A percentile compares a stretch with the other conserved stretches of the same genome.
Conservation (phyloP, 2,329 filamentous ascomycete genomes). For the Aphanocladium album region DNA sequence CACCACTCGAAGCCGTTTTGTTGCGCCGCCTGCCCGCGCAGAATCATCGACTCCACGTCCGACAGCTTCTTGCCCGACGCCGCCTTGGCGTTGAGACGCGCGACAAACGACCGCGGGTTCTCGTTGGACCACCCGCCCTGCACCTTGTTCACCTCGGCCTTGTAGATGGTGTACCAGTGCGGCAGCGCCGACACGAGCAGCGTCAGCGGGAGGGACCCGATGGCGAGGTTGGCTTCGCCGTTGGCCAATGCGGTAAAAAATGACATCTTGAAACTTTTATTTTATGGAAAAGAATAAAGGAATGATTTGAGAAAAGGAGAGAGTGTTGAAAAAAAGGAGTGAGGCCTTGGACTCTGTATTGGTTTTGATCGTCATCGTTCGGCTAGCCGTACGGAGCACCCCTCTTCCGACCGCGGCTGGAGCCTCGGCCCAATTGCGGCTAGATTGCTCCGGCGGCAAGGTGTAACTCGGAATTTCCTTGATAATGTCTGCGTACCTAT, state of each 20-base stretch:
- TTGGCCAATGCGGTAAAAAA: too few relatives aligned
- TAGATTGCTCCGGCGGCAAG: neutral
- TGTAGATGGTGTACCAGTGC: conserved; percentile 15
- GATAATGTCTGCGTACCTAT: neutral
- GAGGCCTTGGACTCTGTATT: too few relatives aligned
- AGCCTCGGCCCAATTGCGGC: neutral
- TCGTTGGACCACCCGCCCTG: conserved; percentile 15
- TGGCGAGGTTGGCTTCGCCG: conserved; percentile 12
- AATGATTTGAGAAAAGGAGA: too few relatives aligned
- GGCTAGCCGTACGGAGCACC: too few relatives aligned
- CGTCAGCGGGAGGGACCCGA: conserved; percentile 13
- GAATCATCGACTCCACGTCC: conserved; percentile 11
- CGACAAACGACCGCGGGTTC: conserved; percentile 14
- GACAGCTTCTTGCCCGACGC: conserved; percentile 12
- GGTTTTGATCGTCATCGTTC: too few relatives aligned
- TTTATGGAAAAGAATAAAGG: too few relatives aligned
- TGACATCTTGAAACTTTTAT: too few relatives aligned
- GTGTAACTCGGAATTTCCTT: neutral
- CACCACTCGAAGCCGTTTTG: conserved; percentile 15
- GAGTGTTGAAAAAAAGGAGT: too few relatives aligned
- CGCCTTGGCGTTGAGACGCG: conserved; percentile 13
- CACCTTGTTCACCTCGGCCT: conserved; percentile 14
- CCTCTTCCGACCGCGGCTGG: neutral
- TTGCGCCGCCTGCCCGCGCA: conserved; percentile 13
- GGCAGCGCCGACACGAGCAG: conserved; percentile 13